Evolutionary conservation across 2,329 filamentous ascomycete species (phyloP).

Genomic region (Canariomyces notabilis): DNA sequence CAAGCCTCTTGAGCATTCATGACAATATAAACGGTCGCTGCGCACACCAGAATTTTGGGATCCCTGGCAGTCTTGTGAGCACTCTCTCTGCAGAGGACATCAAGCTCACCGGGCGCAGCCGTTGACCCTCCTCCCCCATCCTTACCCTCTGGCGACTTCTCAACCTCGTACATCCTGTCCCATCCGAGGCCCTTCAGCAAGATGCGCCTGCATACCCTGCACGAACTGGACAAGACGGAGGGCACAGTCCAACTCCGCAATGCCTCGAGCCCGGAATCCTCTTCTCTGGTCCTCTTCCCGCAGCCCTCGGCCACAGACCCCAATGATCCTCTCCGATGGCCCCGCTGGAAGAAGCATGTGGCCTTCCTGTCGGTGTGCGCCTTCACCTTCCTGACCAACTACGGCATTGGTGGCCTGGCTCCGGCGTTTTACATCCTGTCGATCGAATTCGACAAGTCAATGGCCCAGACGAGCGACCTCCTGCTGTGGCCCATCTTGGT

Average conservation of each 20-base stretch:
- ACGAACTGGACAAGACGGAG: slow-evolving; percentile 27
- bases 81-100: neutral
- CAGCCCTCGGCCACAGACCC: slow-evolving; percentile 39
- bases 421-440: slow-evolving; percentile 41
- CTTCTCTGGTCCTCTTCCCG: slow-evolving; percentile 37
- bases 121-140: no score
- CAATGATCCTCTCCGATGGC: slow-evolving; percentile 45
- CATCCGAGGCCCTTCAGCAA: neutral
- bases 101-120: neutral
- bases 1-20: neutral
- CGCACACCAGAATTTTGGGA: no score
- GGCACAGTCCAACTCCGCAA: slow-evolving; percentile 45
- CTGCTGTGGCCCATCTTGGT: slow-evolving; percentile 41
- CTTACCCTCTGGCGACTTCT: neutral
- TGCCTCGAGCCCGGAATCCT: neutral
- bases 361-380: slow-evolving; percentile 38
- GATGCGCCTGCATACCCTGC: slow-evolving; percentile 26
- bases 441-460: slow-evolving; percentile 38
- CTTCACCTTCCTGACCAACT: slow-evolving; percentile 44
- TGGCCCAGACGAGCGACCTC: slow-evolving; percentile 38
- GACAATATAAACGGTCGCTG: no score
- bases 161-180: neutral
- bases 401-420: slow-evolving; percentile 39
- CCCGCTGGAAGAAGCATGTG: slow-evolving; percentile 40
- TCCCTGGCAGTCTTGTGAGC: neutral